Base-by-base conservation (phyloP, 208 protist species). In the Trypanosoma brucei region DNA sequence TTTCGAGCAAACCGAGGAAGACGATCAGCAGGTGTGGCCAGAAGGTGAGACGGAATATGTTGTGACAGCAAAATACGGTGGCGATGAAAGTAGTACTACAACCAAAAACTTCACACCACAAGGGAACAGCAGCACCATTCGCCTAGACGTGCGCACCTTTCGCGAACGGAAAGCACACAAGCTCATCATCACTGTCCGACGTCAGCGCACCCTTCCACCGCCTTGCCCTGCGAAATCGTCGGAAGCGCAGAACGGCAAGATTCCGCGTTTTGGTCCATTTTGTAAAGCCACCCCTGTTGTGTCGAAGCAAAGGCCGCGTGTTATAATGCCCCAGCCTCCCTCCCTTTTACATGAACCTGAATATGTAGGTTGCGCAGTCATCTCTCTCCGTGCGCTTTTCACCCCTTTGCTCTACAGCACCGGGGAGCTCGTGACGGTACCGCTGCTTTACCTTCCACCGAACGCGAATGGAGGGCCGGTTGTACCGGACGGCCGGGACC, bases 351-450 rank as follows among this genome's bases (percentile, higher is more conserved):
- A 35, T 9, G 2, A 56, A n/a, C 7, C 56, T 9, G 37, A 7
- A 22, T 70, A 84, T 50, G 4, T 79, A 40, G 72, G 78, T 30
- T 58, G 73, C 42, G 54, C 56, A 35, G 68, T 75, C 38, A 56
- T 78, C 9, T 78, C 68, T 4, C 48, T 84, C 1, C 66, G 78
- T 45, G 63, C 74, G 30, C 53, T 72, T 33, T 45, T 70, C 48
- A 72, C 72, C 0, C 72, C 71, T 2, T 6, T 59, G 14, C 53
- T 88, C 14, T 84, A 88, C 60, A 59, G 53, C 14, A 34, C 35
- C 3, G 48, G 46, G 0, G 77, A 88, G 58, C 31, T 66, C 9
- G 35, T 88, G 1, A 55, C 61, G 34, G 44, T 88, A 30, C 78
- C 81, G 1, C 36, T 88, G 7, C 64, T 84, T 0, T 64, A 50